Evolutionary conservation across 2,329 filamentous ascomycete genomes (phyloP).

Genomic region (Talaromyces rugulosus): DNA sequence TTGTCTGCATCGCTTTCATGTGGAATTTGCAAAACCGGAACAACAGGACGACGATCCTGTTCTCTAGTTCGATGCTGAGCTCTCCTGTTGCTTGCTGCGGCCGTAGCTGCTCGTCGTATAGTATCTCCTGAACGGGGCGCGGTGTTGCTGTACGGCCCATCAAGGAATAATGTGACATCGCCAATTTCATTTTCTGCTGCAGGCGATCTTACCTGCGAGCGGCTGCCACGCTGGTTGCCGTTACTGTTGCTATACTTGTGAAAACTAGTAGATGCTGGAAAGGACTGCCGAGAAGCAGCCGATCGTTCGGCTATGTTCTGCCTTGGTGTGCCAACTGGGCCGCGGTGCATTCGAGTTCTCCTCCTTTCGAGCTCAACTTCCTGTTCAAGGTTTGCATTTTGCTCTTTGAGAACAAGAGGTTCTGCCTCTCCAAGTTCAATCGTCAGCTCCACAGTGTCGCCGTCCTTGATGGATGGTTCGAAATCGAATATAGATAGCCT

Average conservation of each 20-base stretch:
- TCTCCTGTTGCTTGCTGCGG: conserved; percentile 65
- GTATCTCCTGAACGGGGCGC: conserved; percentile 67
- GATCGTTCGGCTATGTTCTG: conserved; percentile 27
- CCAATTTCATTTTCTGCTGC: conserved; percentile 15
- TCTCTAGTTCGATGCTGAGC: conserved; percentile 43
- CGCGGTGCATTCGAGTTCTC: conserved; percentile 63
- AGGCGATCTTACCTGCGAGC: conserved; percentile 23
- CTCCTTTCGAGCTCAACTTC: conserved; percentile 76
- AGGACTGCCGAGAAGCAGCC: conserved; percentile 20
- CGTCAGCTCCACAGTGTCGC: conserved; percentile 54
- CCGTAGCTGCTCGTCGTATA: conserved; percentile 66
- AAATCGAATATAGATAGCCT: conserved; percentile 72
- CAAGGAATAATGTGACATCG: conserved; percentile 55
- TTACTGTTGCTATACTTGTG: conserved; percentile 14
- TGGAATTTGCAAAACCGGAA: conserved; percentile 65
- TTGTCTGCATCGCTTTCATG: conserved; percentile 86
- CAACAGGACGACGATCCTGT: conserved; percentile 14
- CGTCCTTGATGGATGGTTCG: conserved; percentile 57
- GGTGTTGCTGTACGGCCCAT: conserved; percentile 68
- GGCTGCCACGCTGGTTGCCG: conserved; percentile 22
- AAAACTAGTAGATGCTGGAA: conserved; percentile 17
- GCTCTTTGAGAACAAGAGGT: conserved; percentile 68
- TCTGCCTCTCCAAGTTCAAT: conserved; percentile 71
- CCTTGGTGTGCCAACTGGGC: conserved; percentile 44
- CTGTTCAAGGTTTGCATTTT: conserved; percentile 67